Evolutionary conservation across 140 eudicot species (phyloP), one percentile per base, ranked within the genome.

Genomic region (Oenanthe javanica): DNA sequence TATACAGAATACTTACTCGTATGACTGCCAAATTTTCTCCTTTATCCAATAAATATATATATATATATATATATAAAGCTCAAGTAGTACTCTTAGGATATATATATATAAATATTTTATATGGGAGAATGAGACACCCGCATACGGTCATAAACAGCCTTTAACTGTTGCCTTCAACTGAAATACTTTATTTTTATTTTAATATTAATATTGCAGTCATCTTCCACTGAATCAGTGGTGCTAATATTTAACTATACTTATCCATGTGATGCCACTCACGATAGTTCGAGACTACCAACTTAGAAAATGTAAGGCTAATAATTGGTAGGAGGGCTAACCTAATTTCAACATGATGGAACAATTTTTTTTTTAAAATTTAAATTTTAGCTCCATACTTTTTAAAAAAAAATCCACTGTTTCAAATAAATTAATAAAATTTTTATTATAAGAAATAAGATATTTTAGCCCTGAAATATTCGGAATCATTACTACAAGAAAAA

Each of bases 101-200:
- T 42, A 15, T 18, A 0, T 2, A 38, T 5, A 38, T 6, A 69
- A 5, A 69, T 69, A 69, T 69, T 3, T 12, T 23, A 9, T 31
- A 67, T 11, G n/a, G 13, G 71, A 63, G 38, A 63, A 67, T 15
- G 21, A 16, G 77, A 72, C 27, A 42, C 54, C 77, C 52, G 55
- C 78, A 75, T 42, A 75, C 78, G 8, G 59, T 48, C 63, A 75
- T 59, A 75, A 75, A 48, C 78, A 75, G 78, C 78, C 78, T 75
- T 75, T 75, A 48, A 48, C 78, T 75, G 21, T 27, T 47, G 78
- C 59, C 40, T 31, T 10, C 0, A 36, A 1, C 5, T 36, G 12
- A 0, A 18, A 5, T 71, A 16, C 13, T 14, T 6, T 71, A 42
- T 4, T 71, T 40, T 3, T 31, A 31, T 36, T 36, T 2, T 36